These are phyloP conservation scores for Nematocida sp. DNA, from an alignment of 371 early-diverging fungal species.

Conservation along the genomic window DNA sequence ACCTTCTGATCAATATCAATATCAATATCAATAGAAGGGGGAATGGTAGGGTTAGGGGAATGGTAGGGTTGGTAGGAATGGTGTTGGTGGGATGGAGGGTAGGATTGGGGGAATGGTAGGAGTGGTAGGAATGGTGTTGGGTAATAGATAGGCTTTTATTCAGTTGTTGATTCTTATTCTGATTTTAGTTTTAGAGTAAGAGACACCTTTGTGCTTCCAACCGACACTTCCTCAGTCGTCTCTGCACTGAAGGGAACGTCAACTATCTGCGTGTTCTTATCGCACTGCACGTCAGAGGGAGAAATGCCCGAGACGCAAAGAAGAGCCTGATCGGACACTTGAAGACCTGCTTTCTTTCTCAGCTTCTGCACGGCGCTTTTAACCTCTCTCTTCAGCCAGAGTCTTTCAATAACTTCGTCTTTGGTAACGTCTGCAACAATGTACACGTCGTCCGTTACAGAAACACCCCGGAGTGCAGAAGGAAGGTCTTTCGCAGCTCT, in stretches of 20 bases:
- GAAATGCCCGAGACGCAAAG: conserved; percentile 10
- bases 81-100: too few species aligned
- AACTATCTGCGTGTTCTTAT: conserved; percentile 18
- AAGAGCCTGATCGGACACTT: conserved; percentile 48
- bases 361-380: conserved; percentile 92
- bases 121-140: too few species aligned
- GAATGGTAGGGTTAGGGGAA: too few species aligned
- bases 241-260: neutral
- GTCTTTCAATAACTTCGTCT: conserved; percentile 75
- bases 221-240: neutral
- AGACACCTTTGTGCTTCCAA: neutral
- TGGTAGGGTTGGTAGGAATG: too few species aligned
- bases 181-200: neutral
- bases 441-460: conserved; percentile 65
- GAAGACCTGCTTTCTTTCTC: conserved; percentile 74
- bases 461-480: conserved; percentile 3
- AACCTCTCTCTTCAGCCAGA: conserved; percentile 88
- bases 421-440: conserved; percentile 77
- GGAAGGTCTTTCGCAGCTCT: conserved; percentile 38
- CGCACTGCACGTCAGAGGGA: conserved; percentile 15
- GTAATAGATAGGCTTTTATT: too few species aligned
- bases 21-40: too few species aligned
- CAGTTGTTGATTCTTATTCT: too few species aligned
- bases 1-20: too few species aligned
- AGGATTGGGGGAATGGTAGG: too few species aligned